Conservation (phyloP, 257 asterid genomes). For the Nicotiana otophora region DNA sequence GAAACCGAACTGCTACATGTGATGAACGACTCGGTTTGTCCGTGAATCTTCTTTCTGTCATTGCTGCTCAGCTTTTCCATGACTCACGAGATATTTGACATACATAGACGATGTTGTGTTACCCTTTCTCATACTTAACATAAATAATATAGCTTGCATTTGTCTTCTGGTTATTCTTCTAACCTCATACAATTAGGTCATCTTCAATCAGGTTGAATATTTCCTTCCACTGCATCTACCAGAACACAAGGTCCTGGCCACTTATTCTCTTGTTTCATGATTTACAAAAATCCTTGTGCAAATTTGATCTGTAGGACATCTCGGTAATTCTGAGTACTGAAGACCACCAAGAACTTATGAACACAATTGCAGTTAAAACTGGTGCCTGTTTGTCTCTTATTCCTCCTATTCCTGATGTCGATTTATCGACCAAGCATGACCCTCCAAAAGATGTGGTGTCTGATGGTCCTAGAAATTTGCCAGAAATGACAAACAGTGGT, state of each 20-base stretch:
- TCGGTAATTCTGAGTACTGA: constrained; percentile 75
- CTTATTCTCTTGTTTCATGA: not conserved
- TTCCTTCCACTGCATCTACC: not conserved
- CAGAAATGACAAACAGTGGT: constrained; percentile 24
- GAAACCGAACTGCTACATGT: constrained; percentile 90
- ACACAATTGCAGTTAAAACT: constrained; percentile 69
- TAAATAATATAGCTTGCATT: not conserved
- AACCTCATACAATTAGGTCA: not conserved
- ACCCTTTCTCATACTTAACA: not conserved
- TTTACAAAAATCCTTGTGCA: not conserved
- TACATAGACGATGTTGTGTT: not conserved
- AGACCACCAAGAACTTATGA: constrained; percentile 79
- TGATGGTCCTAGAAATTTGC: constrained; percentile 15
- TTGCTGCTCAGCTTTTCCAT: not conserved
- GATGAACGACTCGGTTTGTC: constrained; percentile 79
- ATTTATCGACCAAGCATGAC: constrained; percentile 24
- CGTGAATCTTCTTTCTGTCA: not conserved
- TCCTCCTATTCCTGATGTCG: constrained; percentile 44
- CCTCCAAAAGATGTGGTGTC: constrained; percentile 19
- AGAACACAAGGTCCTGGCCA: not conserved
- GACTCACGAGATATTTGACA: not conserved
- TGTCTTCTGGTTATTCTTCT: not conserved
- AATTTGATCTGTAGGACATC: constrained; percentile 45
- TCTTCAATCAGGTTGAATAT: not conserved
- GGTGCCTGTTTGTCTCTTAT: constrained; percentile 65